These are phyloP conservation scores for Penicillium sclerotiorum DNA, from an alignment of 2,329 filamentous ascomycete species.

Conservation along the genomic window DNA sequence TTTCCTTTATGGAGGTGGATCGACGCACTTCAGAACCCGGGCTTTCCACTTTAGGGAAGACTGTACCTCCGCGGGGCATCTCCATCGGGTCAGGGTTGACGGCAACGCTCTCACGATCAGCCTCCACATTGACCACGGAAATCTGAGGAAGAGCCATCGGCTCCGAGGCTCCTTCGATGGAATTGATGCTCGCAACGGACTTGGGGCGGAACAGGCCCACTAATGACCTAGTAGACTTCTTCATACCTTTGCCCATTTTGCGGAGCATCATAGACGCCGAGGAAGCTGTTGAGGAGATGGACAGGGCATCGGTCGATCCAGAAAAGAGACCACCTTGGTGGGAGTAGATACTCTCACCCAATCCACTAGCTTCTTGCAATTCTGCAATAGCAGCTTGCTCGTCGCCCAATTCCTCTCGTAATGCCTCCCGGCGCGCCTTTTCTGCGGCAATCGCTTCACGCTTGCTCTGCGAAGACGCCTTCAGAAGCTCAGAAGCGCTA, in stretches of 20 bases:
- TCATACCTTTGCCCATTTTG: constrained; percentile 99
- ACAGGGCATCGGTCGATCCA: constrained; percentile 89
- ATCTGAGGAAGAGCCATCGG: constrained; percentile 72
- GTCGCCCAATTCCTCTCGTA: constrained; percentile 72
- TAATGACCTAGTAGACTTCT: constrained; percentile 85
- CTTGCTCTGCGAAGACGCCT: constrained; percentile 66
- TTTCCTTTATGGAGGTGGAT: constrained; percentile 31
- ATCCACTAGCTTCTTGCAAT: constrained; percentile 86
- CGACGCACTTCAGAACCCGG: constrained; percentile 68
- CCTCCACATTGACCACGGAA: constrained; percentile 94
- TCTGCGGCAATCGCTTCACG: constrained; percentile 49
- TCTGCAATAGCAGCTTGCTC: constrained; percentile 91
- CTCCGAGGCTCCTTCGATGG: constrained; percentile 60
- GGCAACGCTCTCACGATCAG: constrained; percentile 82
- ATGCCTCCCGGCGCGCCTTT: constrained; percentile 67
- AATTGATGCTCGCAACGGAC: constrained; percentile 76
- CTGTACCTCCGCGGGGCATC: constrained; percentile 70
- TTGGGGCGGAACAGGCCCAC: constrained; percentile 95
- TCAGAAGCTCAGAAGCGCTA: constrained; percentile 85
- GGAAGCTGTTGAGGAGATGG: constrained; percentile 52
- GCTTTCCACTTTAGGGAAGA: constrained; percentile 80
- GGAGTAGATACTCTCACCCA: constrained; percentile 92
- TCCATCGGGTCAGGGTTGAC: constrained; percentile 67
- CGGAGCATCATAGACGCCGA: constrained; percentile 64
- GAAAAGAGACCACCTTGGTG: constrained; percentile 81